phyloP scores from a whole-genome alignment of 2,329 filamentous ascomycete genomes.

The Pleochaeta shiraiana region DNA sequence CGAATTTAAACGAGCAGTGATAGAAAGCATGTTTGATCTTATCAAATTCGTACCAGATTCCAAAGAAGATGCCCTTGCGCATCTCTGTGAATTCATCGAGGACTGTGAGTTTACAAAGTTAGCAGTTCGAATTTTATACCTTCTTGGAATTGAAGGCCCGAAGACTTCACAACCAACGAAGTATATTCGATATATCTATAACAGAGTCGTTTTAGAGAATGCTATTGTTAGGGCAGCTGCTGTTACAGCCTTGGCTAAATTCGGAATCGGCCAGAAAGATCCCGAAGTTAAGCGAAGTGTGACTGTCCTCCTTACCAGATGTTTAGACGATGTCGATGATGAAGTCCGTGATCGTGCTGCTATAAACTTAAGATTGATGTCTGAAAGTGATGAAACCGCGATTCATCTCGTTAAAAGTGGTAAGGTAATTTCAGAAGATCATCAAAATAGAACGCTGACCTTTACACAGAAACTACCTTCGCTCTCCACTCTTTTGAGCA shows the following conservation, averaged over 20 bases:
- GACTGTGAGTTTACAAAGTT: conserved; percentile 99
- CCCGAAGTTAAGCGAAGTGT: conserved; percentile 94
- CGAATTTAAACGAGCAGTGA: conserved; percentile 93
- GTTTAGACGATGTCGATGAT: conserved; percentile 91
- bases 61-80: conserved; percentile 63
- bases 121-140: conserved; percentile 81
- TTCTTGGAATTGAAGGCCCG: conserved; percentile 84
- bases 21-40: conserved; percentile 97
- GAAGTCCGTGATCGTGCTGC: conserved; percentile 93
- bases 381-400: conserved; percentile 60
- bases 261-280: conserved; percentile 91
- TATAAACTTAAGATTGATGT: conserved; percentile 79
- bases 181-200: conserved; percentile 99
- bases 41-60: conserved; percentile 96
- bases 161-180: conserved; percentile 93
- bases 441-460: conserved; percentile 15
- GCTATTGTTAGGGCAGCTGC: conserved; percentile 87
- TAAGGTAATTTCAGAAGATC: conserved; percentile 21
- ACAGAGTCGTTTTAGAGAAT: conserved; percentile 92
- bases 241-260: conserved; percentile 89
- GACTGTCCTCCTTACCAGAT: conserved; percentile 74
- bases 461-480: conserved; percentile 65
- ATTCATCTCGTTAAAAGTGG: conserved; percentile 82
- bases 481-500: conserved; percentile 90
- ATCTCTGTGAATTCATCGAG: conserved; percentile 97